These are phyloP conservation scores for Lodderomyces beijingensis DNA, from an alignment of 1,139 yeast genomes.

Conservation along the genomic window DNA sequence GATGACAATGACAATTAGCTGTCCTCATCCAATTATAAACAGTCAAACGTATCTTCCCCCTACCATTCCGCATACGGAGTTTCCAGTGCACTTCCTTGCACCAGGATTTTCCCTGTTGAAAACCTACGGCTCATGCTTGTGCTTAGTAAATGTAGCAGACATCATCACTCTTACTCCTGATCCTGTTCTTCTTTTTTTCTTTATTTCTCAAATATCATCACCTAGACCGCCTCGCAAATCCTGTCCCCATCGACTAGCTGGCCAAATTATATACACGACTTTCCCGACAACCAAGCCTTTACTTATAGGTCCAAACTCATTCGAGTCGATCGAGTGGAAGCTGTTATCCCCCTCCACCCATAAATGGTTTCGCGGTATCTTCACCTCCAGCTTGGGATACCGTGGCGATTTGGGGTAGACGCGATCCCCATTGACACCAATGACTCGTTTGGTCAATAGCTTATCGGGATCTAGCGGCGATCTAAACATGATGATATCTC, in stretches of 20 bases:
- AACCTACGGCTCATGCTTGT: too few relatives aligned
- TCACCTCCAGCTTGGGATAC: slow-evolving; percentile 59
- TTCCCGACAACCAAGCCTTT: slow-evolving; percentile 74
- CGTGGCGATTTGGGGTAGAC: slow-evolving; percentile 54
- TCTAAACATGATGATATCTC: slow-evolving; percentile 74
- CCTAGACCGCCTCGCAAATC: too few relatives aligned
- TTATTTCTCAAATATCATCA: too few relatives aligned
- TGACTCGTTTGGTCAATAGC: slow-evolving; percentile 70
- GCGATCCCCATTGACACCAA: slow-evolving; percentile 69
- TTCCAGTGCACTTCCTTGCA: too few relatives aligned
- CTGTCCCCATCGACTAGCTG: slow-evolving; percentile 50
- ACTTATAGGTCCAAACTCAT: slow-evolving; percentile 81
- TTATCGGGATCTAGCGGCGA: slow-evolving; percentile 77
- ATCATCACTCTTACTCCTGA: too few relatives aligned
- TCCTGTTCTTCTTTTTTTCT: too few relatives aligned
- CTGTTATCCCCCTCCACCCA: slow-evolving; percentile 95
- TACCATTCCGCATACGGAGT: too few relatives aligned
- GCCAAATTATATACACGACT: slow-evolving; percentile 65
- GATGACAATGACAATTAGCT: too few relatives aligned
- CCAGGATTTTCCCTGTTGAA: too few relatives aligned
- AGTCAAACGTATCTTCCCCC: too few relatives aligned
- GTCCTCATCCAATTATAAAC: too few relatives aligned
- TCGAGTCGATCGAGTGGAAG: slow-evolving; percentile 80
- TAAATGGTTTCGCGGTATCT: slow-evolving; percentile 72
- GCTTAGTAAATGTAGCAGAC: too few relatives aligned